Percentiles rank a stretch among this genome's conserved stretches.
phyloP scores from a whole-genome alignment of 2,329 filamentous ascomycete species.

The Fusarium tjaetaba region DNA sequence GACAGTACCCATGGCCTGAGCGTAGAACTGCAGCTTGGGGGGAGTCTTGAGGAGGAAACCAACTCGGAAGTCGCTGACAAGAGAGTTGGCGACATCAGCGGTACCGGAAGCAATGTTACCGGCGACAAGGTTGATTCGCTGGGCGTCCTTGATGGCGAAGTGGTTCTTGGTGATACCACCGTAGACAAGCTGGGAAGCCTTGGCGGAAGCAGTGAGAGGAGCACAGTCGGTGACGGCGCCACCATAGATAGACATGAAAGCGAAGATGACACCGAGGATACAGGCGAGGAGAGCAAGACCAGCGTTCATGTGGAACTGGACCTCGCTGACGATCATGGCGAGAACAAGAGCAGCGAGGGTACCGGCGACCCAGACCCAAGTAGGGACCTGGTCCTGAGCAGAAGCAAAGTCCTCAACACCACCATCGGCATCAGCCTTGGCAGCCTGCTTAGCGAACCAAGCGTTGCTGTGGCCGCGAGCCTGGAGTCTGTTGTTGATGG shows the following conservation, averaged over 20 bases:
- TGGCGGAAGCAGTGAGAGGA: conserved; percentile 72
- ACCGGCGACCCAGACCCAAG: conserved; percentile 63
- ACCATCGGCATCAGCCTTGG: conserved; percentile 46
- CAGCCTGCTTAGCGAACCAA: conserved; percentile 51
- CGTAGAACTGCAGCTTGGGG: conserved; percentile 72
- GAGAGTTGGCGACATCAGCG: conserved; percentile 62
- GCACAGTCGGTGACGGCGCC: conserved; percentile 67
- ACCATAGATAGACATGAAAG: conserved; percentile 61
- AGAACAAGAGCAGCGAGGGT: conserved; percentile 59
- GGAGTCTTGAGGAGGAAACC: conserved; percentile 74
- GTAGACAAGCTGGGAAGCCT: conserved; percentile 75
- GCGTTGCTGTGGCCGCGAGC: conserved; percentile 45
- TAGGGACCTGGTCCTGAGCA: conserved; percentile 59
- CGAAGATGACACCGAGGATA: conserved; percentile 66
- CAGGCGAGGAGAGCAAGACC: conserved; percentile 66
- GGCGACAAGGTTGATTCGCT: conserved; percentile 72
- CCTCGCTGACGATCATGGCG: conserved; percentile 60
- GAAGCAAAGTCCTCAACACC: conserved; percentile 53
- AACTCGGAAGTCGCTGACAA: conserved; percentile 73
- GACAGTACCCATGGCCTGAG: conserved; percentile 69
- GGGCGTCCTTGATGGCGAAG: conserved; percentile 61
- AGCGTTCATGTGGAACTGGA: conserved; percentile 66
- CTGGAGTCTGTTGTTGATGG: conserved; percentile 47
- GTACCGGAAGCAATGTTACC: conserved; percentile 66
- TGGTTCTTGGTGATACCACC: conserved; percentile 69